Percentiles rank a stretch among this genome's conserved stretches.
phyloP scores from a whole-genome alignment of 192 early-diverging fungal genomes.

The Linnemannia exigua region DNA sequence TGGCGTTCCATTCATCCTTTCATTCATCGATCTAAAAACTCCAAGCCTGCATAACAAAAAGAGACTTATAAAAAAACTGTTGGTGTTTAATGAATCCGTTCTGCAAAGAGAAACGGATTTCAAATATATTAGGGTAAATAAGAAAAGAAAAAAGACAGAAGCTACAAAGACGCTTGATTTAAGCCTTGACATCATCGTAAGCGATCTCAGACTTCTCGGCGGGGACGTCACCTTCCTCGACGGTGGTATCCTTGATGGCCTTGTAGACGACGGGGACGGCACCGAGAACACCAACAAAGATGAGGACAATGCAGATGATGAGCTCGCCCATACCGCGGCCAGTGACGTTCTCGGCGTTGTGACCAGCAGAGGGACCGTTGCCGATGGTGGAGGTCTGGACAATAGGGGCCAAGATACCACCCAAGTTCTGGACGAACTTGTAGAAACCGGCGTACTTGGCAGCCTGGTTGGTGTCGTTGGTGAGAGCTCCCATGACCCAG shows the following conservation, averaged over 20 bases:
- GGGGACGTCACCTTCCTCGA: slow-evolving; percentile 18
- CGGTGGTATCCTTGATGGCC: slow-evolving; percentile 35
- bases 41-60: background rate
- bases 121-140: slow-evolving; percentile 11
- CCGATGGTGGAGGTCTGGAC: slow-evolving; percentile 46
- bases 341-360: slow-evolving; percentile 11
- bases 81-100: background rate
- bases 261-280: slow-evolving; percentile 33
- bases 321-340: slow-evolving; percentile 46
- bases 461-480: slow-evolving; percentile 82
- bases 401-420: slow-evolving; percentile 45
- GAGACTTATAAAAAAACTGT: background rate
- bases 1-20: background rate
- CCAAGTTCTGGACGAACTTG: slow-evolving; percentile 57
- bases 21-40: background rate
- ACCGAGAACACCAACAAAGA: slow-evolving; percentile 38
- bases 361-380: slow-evolving; percentile 24
- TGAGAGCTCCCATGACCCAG: slow-evolving; percentile 90
- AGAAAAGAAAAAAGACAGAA: background rate
- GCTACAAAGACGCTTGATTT: background rate
- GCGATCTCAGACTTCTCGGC: slow-evolving; percentile 22
- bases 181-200: slow-evolving; percentile 30
- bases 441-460: slow-evolving; percentile 76
- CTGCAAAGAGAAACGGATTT: background rate
- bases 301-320: slow-evolving; percentile 36